Evolutionary conservation across 2,329 filamentous ascomycete genomes (phyloP), one percentile per base, ranked within the genome.

Genomic region (Botryotinia globosa): DNA sequence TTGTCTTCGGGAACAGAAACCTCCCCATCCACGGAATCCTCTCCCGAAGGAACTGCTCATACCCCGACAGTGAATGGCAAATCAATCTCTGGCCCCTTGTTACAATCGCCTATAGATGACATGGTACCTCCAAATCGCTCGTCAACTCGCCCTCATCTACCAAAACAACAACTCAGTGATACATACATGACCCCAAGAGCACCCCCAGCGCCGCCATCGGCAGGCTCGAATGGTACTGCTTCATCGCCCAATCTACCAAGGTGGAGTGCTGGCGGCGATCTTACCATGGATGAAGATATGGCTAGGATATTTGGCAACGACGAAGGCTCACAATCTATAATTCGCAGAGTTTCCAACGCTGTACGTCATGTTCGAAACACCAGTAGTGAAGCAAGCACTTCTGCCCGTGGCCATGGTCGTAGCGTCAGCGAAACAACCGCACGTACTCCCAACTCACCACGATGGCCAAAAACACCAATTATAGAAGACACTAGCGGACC

Each of bases 271-370:
- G 93, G 93, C 69, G 93, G 91, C 71, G 94, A 97, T 76, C 96
- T 98, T 79, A 96, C 92, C 74, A 90, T 97, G 91, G 95, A 98
- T 76, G 94, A 98, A 81, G 96, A 98, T 80, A 94, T 98, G 89
- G 92, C 93, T 71, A 91, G 94, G 73, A 95, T 98, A 73, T 85
- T 97, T 74, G 92, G 79, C 48, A 90, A 89, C 32, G 93, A 95
- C 74, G 92, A 94, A 80, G 86, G 87, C 61, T 91, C 90, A 45
- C 91, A 93, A 39, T 95, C 93, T 1, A 92, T 98, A 74, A 85
- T 98, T 75, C 92, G 93, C 73, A 90, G 94, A 69, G 92, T 98
- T 58, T 98, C 96, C 12, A 97, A 97, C 80, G 94, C 93, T 68
- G 94, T 98, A 73, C 93, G 94, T 75, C 96, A 98, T 82, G 94